phyloP scores from a whole-genome alignment of 148 eudicot species.

The Euryodendron excelsum region DNA sequence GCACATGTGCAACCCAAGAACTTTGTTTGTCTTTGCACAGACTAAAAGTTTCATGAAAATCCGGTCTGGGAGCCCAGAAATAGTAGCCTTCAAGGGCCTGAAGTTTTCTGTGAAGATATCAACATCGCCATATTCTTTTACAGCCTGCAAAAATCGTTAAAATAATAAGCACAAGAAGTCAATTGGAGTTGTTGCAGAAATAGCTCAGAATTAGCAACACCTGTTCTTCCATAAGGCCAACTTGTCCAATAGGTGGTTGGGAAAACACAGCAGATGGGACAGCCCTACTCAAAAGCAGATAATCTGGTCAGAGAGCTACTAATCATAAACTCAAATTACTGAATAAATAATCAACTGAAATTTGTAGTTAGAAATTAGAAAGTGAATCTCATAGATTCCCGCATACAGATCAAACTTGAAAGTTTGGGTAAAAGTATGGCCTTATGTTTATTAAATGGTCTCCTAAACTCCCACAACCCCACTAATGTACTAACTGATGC shows the following conservation, averaged over 20 bases:
- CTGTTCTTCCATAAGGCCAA: conserved; percentile 92
- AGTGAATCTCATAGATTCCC: neutral
- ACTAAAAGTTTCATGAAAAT: conserved; percentile 85
- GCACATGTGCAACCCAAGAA: conserved; percentile 88
- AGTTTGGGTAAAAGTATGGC: neutral
- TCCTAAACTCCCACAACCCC: neutral
- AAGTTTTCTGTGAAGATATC: conserved; percentile 85
- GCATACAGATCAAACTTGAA: neutral
- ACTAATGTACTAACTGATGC: neutral
- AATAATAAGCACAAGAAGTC: conserved; percentile 9
- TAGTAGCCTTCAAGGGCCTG: conserved; percentile 91
- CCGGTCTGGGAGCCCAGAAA: conserved; percentile 97
- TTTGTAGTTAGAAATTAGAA: neutral
- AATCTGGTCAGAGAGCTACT: conserved; percentile 19
- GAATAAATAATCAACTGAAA: neutral
- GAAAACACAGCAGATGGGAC: conserved; percentile 96
- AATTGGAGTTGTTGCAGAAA: conserved; percentile 7
- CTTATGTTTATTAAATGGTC: neutral
- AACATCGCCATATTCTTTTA: conserved; percentile 68
- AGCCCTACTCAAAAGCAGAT: conserved; percentile 51
- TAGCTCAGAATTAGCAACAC: conserved; percentile 33
- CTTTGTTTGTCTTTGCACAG: conserved; percentile 76
- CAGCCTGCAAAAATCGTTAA: conserved; percentile 56
- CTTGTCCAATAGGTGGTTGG: conserved; percentile 96
- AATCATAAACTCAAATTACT: neutral